Evolutionary conservation across 352 stramenopile species (phyloP).

Genomic region (Pythium folliculosum): DNA sequence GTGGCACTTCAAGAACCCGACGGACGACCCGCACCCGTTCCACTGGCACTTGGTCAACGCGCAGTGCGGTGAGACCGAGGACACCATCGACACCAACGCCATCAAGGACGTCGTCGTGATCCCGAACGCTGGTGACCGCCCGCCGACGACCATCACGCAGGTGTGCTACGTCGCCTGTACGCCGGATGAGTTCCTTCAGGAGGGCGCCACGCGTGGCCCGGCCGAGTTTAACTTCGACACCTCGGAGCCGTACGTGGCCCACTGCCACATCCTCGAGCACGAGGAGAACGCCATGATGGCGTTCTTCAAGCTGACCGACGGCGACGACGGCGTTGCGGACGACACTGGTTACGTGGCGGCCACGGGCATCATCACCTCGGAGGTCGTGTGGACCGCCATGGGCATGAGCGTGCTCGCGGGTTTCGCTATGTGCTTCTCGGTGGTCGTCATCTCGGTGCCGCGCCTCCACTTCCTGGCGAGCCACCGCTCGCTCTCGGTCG

Average conservation of each 20-base stretch:
- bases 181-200: conserved; percentile 64
- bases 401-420: conserved; percentile 74
- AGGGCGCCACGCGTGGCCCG: conserved; percentile 46
- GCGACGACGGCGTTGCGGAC: conserved; percentile 41
- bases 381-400: conserved; percentile 63
- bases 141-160: conserved; percentile 52
- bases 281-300: conserved; percentile 80
- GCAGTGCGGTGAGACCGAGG: conserved; percentile 62
- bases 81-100: conserved; percentile 65
- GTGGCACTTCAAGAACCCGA: conserved; percentile 81
- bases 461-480: conserved; percentile 66
- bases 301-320: conserved; percentile 60
- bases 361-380: conserved; percentile 44
- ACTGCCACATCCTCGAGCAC: conserved; percentile 81
- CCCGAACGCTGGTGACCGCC: conserved; percentile 50
- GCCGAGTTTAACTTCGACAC: conserved; percentile 75
- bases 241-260: conserved; percentile 65
- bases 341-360: conserved; percentile 45
- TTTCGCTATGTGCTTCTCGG: conserved; percentile 60
- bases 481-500: conserved; percentile 49
- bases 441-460: conserved; percentile 70
- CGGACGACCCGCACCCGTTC: conserved; percentile 74
- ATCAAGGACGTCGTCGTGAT: conserved; percentile 80
- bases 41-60: conserved; percentile 80
- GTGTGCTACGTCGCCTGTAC: conserved; percentile 80